Conservation (phyloP, 2,329 filamentous ascomycete species). For the Rhynchosporium agropyri region DNA sequence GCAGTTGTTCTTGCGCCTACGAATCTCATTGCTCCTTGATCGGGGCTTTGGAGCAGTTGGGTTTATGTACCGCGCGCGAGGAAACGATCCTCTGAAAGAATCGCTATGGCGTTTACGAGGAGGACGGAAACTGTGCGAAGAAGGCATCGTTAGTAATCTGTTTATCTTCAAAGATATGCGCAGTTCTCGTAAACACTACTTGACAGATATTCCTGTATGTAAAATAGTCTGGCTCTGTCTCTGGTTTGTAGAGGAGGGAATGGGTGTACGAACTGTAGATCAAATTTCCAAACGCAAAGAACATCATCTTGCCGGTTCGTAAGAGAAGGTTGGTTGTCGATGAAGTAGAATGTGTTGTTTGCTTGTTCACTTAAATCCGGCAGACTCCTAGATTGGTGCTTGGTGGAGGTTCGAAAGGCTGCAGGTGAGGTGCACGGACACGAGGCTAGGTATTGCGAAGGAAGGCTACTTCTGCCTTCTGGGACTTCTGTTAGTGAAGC, state of each 20-base stretch:
- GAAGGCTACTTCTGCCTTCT: neutral
- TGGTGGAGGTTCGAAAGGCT: slow-evolving; percentile 12
- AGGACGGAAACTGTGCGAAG: slow-evolving; percentile 69
- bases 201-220: slow-evolving; percentile 8
- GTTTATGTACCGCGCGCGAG: slow-evolving; percentile 69
- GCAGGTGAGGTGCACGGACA: slow-evolving; percentile 27
- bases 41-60: neutral
- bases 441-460: slow-evolving; percentile 26
- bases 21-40: too few relatives aligned
- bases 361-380: slow-evolving; percentile 22
- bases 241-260: neutral
- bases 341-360: slow-evolving; percentile 20
- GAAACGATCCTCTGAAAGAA: slow-evolving; percentile 94
- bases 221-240: neutral
- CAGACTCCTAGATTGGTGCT: neutral
- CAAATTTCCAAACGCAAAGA: slow-evolving; percentile 69
- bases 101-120: slow-evolving; percentile 88
- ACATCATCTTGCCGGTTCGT: slow-evolving; percentile 59
- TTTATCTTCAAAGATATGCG: neutral
- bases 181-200: neutral
- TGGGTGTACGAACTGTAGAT: slow-evolving; percentile 62
- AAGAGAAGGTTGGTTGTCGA: slow-evolving; percentile 16
- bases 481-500: neutral
- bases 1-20: too few relatives aligned
- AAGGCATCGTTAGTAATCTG: neutral